Conservation (phyloP, 1,284 basidiomycete genomes). For the Tilletiopsis washingtonensis region DNA sequence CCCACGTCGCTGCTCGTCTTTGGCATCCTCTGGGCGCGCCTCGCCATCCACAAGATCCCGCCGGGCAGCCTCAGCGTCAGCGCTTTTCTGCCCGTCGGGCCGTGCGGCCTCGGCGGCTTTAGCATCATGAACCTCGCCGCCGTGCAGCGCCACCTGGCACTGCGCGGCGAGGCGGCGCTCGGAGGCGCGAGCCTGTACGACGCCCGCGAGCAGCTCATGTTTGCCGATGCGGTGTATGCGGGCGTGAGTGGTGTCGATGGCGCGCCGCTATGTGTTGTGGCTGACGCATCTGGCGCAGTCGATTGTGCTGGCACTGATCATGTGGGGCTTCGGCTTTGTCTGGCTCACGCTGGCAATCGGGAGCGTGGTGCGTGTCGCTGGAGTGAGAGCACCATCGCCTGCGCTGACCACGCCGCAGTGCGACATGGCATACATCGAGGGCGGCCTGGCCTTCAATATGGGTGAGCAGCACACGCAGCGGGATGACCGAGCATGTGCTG, state of each 20-base stretch:
- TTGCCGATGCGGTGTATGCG: conserved; percentile 29
- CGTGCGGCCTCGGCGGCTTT: conserved; percentile 59
- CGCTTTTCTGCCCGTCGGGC: conserved; percentile 57
- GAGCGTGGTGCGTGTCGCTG: conserved; percentile 26
- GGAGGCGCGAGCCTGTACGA: conserved; percentile 1
- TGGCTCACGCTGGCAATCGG: conserved; percentile 49
- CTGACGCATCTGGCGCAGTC: no score
- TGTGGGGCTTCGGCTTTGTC: conserved; percentile 51
- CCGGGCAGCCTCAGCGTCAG: conserved; percentile 55
- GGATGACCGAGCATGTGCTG: no score
- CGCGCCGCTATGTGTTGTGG: no score
- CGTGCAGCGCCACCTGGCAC: conserved; percentile 11
- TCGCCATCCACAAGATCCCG: conserved; percentile 50
- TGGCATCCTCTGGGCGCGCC: conserved; percentile 56
- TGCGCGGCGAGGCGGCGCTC: not conserved
- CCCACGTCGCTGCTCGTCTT: conserved; percentile 56
- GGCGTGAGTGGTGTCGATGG: no score
- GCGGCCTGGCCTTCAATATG: no score
- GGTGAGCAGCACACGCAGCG: no score
- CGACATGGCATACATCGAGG: no score
- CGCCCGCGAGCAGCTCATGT: no score
- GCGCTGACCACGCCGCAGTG: no score
- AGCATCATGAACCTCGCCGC: conserved; percentile 53
- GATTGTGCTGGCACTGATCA: conserved; percentile 41
- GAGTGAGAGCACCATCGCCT: conserved; percentile 32